These are phyloP conservation scores for Salix suchowensis DNA, from an alignment of 345 rosid genomes.

Conservation along the genomic window DNA sequence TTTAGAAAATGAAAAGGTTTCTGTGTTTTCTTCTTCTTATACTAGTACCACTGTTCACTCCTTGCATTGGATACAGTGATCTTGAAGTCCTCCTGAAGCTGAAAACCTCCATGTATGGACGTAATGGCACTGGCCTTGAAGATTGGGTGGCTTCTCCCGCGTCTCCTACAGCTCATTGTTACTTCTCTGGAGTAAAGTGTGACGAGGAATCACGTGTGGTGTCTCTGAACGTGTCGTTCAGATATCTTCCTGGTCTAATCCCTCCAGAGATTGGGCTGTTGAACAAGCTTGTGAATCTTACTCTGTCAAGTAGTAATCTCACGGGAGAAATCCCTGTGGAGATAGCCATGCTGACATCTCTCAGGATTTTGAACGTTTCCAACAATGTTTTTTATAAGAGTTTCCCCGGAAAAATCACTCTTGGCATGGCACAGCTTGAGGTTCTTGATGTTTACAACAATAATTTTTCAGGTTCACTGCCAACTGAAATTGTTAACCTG, in stretches of 20 bases:
- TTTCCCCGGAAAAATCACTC: conserved; percentile 56
- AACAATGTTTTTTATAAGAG: conserved; percentile 42
- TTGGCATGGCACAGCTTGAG: conserved; percentile 52
- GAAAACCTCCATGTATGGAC: conserved; percentile 60
- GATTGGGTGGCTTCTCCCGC: conserved; percentile 47
- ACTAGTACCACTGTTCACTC: conserved; percentile 14
- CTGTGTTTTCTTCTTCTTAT: conserved; percentile 15
- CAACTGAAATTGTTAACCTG: conserved; percentile 42
- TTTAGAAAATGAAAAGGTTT: conserved; percentile 23
- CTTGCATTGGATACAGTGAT: conserved; percentile 41
- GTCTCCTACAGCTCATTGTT: conserved; percentile 58
- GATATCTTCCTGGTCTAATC: conserved; percentile 46
- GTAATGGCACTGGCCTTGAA: conserved; percentile 45
- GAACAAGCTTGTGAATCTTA: conserved; percentile 54
- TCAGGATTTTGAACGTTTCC: conserved; percentile 60
- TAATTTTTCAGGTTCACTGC: conserved; percentile 54
- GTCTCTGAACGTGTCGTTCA: conserved; percentile 51
- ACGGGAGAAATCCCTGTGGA: conserved; percentile 54
- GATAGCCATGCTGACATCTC: conserved; percentile 50
- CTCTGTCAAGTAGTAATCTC: conserved; percentile 45
- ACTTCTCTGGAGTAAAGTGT: conserved; percentile 77
- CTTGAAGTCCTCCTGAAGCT: conserved; percentile 55
- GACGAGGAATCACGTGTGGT: conserved; percentile 47
- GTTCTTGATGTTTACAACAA: conserved; percentile 65
- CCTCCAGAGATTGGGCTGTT: conserved; percentile 70